Percentiles rank a stretch among this genome's conserved stretches.
These are phyloP conservation scores for Suhomyces kunorum DNA, from an alignment of 1,139 yeast genomes.

Conservation along the genomic window DNA sequence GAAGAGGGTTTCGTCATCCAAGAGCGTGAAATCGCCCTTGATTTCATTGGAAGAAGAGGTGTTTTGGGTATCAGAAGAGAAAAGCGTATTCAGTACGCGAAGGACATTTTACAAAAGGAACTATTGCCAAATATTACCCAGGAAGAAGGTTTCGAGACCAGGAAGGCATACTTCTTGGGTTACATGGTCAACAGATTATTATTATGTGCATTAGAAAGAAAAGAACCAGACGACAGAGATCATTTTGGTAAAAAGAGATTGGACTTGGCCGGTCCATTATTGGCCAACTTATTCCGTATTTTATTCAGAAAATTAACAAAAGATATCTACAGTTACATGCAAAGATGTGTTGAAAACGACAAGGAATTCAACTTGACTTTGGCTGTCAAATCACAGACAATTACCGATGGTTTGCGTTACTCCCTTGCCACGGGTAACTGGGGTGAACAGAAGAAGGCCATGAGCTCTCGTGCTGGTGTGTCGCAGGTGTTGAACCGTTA, in stretches of 20 bases:
- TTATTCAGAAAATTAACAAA: constrained; percentile 90
- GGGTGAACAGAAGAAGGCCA: constrained; percentile 99
- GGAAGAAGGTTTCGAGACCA: constrained; percentile 93
- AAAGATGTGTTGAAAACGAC: constrained; percentile 96
- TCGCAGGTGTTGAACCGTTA: constrained; percentile 97
- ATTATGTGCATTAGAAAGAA: constrained; percentile 93
- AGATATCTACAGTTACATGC: constrained; percentile 97
- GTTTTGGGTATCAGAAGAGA: constrained; percentile 92
- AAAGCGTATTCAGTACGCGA: constrained; percentile 97
- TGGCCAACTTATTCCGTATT: constrained; percentile 93
- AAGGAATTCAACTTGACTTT: constrained; percentile 93
- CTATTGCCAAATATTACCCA: constrained; percentile 96
- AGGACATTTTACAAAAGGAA: constrained; percentile 94
- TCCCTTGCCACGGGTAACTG: constrained; percentile 99
- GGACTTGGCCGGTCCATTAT: constrained; percentile 96
- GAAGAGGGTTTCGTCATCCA: constrained; percentile 98
- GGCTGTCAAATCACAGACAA: constrained; percentile 95
- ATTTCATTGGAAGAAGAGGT: constrained; percentile 98
- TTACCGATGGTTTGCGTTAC: constrained; percentile 95
- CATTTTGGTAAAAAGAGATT: constrained; percentile 98
- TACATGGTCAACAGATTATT: constrained; percentile 95
- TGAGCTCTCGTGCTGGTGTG: constrained; percentile 99
- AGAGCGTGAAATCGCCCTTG: constrained; percentile 96
- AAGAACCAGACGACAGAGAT: constrained; percentile 98
- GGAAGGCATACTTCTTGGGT: constrained; percentile 96